Evolutionary conservation across 257 asterid genomes (phyloP), one percentile per base, ranked within the genome.

Genomic region (Vinca minor): DNA sequence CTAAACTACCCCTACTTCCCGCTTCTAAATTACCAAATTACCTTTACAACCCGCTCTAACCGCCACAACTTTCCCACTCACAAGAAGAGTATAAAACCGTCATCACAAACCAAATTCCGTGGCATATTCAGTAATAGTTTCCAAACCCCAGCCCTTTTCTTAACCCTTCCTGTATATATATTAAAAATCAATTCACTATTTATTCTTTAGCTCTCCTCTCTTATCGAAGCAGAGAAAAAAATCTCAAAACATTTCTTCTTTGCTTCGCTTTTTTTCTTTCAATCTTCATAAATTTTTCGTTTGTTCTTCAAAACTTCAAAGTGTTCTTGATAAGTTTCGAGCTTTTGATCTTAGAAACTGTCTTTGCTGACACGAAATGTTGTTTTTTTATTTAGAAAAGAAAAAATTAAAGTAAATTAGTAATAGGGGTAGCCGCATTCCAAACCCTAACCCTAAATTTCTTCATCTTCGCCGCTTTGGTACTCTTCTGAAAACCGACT

Each of bases 401-500:
- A 2, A 15, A 41, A 34, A 28, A 54, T 1, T 13, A 26, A 54
- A 54, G n/a, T 28, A n/a, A n/a, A 53, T 36, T 63, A 26, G 11
- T 13, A 26, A 53, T 31, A 28, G 1, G 12, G 38, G 17, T 32
- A 21, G 52, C 53, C 63, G 69, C 32, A 20, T 32, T 45, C 63
- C 54, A 64, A 75, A 72, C 85, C 83, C 81, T 81, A 81, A 67
- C 73, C 76, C 71, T 73, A 67, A 36, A 48, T 50, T 26, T 20
- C 20, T 20, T n/a, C 31, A n/a, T 21, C 73, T 48, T 28, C 42
- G 60, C 34, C 20, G 23, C 64, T n/a, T 59, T 50, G 71, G 68
- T 9, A 32, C n/a, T 38, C 44, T 17, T 20, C 11, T 39, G 18
- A 49, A 25, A 49, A 25, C 50, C 58, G 13, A 36, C 38, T 29